A percentile compares a stretch with the other conserved stretches of the same genome.
Evolutionary conservation across 371 early-diverging fungal species (phyloP).

Genomic region (Haplosporangium sp.): DNA sequence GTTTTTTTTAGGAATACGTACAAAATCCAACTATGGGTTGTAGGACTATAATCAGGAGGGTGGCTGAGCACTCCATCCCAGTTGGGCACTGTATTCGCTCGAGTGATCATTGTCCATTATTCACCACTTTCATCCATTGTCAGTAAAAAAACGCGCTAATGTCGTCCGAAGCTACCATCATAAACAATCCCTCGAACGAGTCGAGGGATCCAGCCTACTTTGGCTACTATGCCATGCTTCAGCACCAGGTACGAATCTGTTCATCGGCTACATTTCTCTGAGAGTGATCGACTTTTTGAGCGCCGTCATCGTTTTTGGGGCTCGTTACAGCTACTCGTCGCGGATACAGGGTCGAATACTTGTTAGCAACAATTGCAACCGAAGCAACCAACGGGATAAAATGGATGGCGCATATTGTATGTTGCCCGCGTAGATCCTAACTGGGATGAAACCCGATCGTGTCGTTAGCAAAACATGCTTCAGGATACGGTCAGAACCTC

Average conservation of each 20-base stretch:
- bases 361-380: too few species aligned
- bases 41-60: not conserved
- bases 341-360: too few species aligned
- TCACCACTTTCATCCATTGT: constrained; percentile 4
- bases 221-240: constrained; percentile 95
- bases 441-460: too few species aligned
- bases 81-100: not conserved
- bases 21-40: too few species aligned
- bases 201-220: constrained; percentile 87
- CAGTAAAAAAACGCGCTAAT: constrained; percentile 5
- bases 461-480: constrained; percentile 94
- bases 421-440: too few species aligned
- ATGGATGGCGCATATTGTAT: not conserved
- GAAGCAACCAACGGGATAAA: not conserved
- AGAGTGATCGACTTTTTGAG: too few species aligned
- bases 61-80: constrained; percentile 7
- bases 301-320: too few species aligned
- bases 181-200: constrained; percentile 65
- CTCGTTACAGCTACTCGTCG: too few species aligned
- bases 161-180: constrained; percentile 26
- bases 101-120: not conserved
- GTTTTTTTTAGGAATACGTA: too few species aligned
- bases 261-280: not conserved
- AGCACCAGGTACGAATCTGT: constrained; percentile 86
- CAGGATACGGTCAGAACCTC: constrained; percentile 94